A percentile compares a stretch with the other conserved stretches of the same genome.
Evolutionary conservation across 306 rosid genomes (phyloP).

Genomic region (Ormosia semicastrata): DNA sequence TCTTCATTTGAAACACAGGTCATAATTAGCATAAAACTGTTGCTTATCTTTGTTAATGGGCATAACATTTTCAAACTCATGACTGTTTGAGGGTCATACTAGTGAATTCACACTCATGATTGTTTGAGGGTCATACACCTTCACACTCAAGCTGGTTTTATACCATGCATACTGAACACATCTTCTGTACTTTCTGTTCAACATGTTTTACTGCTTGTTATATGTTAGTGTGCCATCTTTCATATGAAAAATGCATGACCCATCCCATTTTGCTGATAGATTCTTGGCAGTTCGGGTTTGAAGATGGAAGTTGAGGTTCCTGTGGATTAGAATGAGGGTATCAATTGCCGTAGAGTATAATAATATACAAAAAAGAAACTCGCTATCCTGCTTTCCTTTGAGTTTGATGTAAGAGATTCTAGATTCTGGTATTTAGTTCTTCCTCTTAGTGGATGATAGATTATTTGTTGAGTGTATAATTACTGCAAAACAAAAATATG

Average conservation of each 20-base stretch:
- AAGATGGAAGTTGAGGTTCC: slow-evolving; percentile 83
- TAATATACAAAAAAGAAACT: neutral
- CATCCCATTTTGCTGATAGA: slow-evolving; percentile 38
- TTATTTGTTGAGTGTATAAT: slow-evolving; percentile 1
- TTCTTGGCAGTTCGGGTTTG: slow-evolving; percentile 56
- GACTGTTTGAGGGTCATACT: slow-evolving; percentile 20
- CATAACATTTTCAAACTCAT: slow-evolving; percentile 4
- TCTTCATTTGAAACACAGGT: slow-evolving; percentile 19
- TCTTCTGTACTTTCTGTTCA: neutral
- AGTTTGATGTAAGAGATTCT: slow-evolving; percentile 17
- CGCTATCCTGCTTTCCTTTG: neutral
- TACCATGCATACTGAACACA: neutral
- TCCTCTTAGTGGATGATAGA: slow-evolving; percentile 4
- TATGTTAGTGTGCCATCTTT: slow-evolving; percentile 17
- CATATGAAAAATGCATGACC: slow-evolving; percentile 21
- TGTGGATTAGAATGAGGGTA: slow-evolving; percentile 45
- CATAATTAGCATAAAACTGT: neutral
- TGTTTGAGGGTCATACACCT: slow-evolving; percentile 10
- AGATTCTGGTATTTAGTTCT: slow-evolving; percentile 18
- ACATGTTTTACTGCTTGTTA: neutral
- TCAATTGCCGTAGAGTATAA: slow-evolving; percentile 10
- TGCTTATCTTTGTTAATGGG: neutral
- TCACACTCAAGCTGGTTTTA: neutral
- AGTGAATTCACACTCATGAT: slow-evolving; percentile 9
- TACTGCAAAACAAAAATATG: neutral